phyloP scores from a whole-genome alignment of 164 flowering plant genomes.

The Sextonia rubra region DNA sequence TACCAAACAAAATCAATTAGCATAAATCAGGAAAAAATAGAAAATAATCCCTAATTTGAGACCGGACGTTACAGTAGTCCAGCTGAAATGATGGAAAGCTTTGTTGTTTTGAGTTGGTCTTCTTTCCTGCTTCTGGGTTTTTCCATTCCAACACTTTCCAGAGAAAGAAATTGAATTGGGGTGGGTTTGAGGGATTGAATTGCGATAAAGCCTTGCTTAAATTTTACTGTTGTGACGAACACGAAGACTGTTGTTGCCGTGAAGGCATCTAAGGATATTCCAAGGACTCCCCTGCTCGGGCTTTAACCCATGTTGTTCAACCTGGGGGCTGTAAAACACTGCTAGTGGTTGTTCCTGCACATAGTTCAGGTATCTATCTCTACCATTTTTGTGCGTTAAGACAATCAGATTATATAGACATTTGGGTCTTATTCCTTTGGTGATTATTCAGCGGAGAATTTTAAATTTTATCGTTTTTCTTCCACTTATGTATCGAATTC shows the following conservation, averaged over 20 bases:
- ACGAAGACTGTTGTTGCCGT: constrained; percentile 87
- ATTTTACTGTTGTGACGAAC: constrained; percentile 6
- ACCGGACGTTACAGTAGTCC: too few species aligned
- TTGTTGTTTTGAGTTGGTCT: neutral
- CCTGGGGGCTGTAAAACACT: constrained; percentile 88
- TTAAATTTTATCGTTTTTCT: neutral
- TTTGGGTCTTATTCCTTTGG: neutral
- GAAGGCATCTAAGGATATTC: constrained; percentile 86
- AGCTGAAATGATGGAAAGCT: neutral
- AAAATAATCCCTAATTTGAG: too few species aligned
- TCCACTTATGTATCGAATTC: too few species aligned
- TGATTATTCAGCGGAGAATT: too few species aligned
- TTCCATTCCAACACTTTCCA: too few species aligned
- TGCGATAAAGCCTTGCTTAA: constrained; percentile 11
- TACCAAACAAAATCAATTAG: too few species aligned
- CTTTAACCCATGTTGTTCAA: constrained; percentile 95
- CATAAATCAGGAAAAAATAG: too few species aligned
- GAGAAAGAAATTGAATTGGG: too few species aligned
- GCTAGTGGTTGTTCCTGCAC: constrained; percentile 79
- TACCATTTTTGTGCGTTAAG: neutral
- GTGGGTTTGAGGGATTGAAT: constrained; percentile 16
- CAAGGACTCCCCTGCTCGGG: constrained; percentile 93
- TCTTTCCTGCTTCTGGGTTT: too few species aligned
- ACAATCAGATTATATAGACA: neutral
- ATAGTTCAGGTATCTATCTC: constrained; percentile 50